Evolutionary conservation across 306 rosid species (phyloP), one percentile per base, ranked within the genome.

Genomic region (Rubus parviflorus): DNA sequence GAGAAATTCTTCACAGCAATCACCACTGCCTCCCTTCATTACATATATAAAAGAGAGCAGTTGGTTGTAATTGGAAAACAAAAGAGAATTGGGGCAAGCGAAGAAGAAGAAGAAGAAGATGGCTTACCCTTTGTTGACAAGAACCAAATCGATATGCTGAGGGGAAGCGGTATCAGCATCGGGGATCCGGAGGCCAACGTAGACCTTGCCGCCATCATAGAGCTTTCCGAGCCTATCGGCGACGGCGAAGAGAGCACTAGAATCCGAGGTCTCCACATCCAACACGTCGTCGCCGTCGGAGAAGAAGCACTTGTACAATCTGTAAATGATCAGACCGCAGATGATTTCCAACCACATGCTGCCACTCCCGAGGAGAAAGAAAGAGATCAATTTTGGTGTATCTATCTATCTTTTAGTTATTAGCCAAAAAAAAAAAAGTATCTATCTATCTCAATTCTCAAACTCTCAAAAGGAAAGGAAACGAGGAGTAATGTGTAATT

Each of bases 141-240:
- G 90, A 81, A 95, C 94, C 20, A 89, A 63, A 77, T 95, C 94
- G 84, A 95, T 89, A 72, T 77, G 85, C 89, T 89, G 96, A 25
- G 83, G 81, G 11, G 97, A 79, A 70, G 88, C 83, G 47, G 92
- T 79, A 71, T 92, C 97, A n/a, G 97, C 91, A 77, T 95, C 98
- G 1, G 99, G 99, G 80, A 95, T 89, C 20, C 97, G 92, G 80
- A 95, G 97, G 75, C 97, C 99, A 3, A 85, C 88, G 69, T 77
- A 87, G 12, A 85, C 92, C 68, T 86, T 90, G 42, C 89, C 97
- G 51, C 93, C 93, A 14, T 25, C n/a, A 22, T 85, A 88, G 80
- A 90, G 83, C 88, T 92, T 92, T 64, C 81, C 83, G 73, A 95
- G 85, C 97, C 91, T 82, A 19, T 82, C 77, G 8, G 96, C 93